Base-by-base conservation (phyloP, 345 rosid species). In the Clausena lansium region DNA sequence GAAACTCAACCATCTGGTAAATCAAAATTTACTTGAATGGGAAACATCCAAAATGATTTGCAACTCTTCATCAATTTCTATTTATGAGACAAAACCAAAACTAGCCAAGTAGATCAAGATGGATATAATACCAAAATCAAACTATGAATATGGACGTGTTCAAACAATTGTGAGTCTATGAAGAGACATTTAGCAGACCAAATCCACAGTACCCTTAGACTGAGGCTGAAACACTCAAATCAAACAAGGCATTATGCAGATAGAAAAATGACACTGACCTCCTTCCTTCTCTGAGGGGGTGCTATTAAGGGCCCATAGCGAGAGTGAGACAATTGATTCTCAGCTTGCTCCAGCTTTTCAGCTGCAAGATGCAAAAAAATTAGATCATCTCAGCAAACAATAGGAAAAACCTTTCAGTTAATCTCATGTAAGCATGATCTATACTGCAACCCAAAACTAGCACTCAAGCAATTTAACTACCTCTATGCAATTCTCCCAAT, bases 261-360 rank as follows among this genome's bases (percentile, higher is more conserved):
- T 13, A 20, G 17, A 61, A 69, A 78, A 77, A 78, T 35, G 20
- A 75, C 24, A 84, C 81, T 75, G 62, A 97, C 99, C 93, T 96
- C 98, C 87, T 93, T 97, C 86, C 85, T 94, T 84, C 91, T 91
- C 36, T 91, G 98, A 74, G 86, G 80, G 58, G 91, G 87, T 60
- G 94, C 82, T 69, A 92, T 86, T 67, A 85, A 80, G 30, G 95
- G 93, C 76, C 98, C 96, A 39, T 88, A 87, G 70, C 98, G 90
- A 70, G 97, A 80, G 84, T 97, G 98, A 77, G 95, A 88, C 76
- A 96, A 81, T 55, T 96, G 99, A 81, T 85, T 92, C 86, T 96
- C 99, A 1, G 98, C 98, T 80, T 94, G 99, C 84, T 96, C 99
- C 79, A 96, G 88, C 88, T 96, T 96, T 87, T 96, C 99, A 86